A percentile compares a stretch with the other conserved stretches of the same genome.
phyloP scores from a whole-genome alignment of 371 early-diverging fungal genomes.

The Smittium mucronatum region DNA sequence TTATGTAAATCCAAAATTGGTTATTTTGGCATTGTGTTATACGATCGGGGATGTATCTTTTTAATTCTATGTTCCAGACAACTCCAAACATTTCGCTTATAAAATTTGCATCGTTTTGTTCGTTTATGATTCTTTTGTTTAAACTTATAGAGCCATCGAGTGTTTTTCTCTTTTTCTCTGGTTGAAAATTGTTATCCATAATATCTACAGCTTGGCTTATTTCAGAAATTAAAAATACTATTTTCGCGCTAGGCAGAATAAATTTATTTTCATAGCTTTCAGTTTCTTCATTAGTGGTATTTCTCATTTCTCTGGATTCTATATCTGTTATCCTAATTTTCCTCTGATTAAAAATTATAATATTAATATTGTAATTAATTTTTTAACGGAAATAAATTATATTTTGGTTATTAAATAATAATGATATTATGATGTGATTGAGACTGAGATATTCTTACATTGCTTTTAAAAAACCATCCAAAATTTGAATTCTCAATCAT shows the following conservation, averaged over 20 bases:
- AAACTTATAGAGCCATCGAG: no score
- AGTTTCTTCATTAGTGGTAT: background rate
- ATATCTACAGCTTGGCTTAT: background rate
- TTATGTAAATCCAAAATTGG: slow-evolving; percentile 6
- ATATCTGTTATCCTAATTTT: slow-evolving; percentile 1
- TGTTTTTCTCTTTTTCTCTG: background rate
- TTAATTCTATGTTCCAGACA: background rate
- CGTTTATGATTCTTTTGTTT: background rate
- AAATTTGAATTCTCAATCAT: background rate
- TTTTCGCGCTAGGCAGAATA: slow-evolving; percentile 6
- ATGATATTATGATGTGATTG: no score
- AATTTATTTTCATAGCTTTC: background rate
- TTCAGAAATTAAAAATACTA: background rate
- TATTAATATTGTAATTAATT: background rate
- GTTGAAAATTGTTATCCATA: background rate
- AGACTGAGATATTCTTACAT: background rate
- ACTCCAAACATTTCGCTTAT: background rate
- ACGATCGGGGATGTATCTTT: background rate
- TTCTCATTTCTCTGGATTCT: background rate
- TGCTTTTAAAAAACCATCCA: background rate
- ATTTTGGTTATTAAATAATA: no score
- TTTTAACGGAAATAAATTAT: no score
- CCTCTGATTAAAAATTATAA: background rate
- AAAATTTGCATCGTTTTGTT: background rate
- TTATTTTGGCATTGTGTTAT: background rate